Evolutionary conservation across 495 filamentous ascomycete genomes (phyloP).

Genomic region (Terfezia boudieri): DNA sequence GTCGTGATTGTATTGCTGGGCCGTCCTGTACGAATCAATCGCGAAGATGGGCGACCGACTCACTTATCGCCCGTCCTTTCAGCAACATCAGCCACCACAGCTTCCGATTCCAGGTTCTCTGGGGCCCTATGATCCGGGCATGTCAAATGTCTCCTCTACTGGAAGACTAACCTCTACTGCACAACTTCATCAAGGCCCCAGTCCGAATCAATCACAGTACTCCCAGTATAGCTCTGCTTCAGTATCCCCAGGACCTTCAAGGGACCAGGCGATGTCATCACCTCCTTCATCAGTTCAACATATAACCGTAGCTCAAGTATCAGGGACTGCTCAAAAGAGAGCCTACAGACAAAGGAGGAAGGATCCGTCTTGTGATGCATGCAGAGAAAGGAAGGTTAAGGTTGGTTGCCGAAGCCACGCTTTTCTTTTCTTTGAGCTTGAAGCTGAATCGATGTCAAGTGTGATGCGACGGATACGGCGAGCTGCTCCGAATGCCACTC

Average conservation of each 20-base stretch:
- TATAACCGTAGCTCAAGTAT: not conserved
- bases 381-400: conserved; percentile 94
- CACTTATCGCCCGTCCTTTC: not conserved
- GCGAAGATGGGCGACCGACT: too few species aligned
- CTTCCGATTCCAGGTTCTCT: too few species aligned
- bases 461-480: conserved; percentile 85
- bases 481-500: conserved; percentile 94
- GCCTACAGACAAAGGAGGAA: conserved; percentile 89
- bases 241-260: conserved; percentile 16
- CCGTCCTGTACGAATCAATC: too few species aligned
- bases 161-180: not conserved
- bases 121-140: not conserved
- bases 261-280: conserved; percentile 15
- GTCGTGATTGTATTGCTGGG: too few species aligned
- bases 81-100: not conserved
- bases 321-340: conserved; percentile 47
- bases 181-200: not conserved
- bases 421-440: not conserved
- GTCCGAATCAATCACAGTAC: conserved; percentile 9
- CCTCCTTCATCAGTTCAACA: conserved; percentile 3
- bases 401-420: conserved; percentile 20
- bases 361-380: conserved; percentile 94
- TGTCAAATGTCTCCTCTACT: not conserved
- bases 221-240: conserved; percentile 15
- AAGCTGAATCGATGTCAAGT: conserved; percentile 24